Conservation (phyloP, 2,329 filamentous ascomycete genomes). For the Aspergillus ochraceoroseus region DNA sequence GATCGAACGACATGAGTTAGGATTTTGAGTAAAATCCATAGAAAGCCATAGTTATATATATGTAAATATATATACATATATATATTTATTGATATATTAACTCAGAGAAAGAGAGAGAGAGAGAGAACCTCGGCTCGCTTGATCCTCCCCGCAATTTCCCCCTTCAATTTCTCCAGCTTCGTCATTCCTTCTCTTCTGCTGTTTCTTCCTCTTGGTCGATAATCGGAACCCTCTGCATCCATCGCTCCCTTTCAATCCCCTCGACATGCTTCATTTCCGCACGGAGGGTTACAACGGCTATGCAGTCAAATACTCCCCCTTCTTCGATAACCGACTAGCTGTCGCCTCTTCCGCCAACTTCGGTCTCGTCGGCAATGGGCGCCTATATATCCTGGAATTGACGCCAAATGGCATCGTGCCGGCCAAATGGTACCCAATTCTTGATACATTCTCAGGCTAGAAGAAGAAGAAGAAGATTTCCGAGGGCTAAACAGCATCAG, state of each 20-base stretch:
- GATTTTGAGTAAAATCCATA: no score
- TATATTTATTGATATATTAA: no score
- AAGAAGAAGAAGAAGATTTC: no score
- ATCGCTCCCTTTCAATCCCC: slow-evolving; percentile 10
- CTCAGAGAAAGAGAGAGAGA: no score
- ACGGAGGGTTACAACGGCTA: slow-evolving; percentile 94
- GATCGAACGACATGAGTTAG: no score
- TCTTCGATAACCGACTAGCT: slow-evolving; percentile 90
- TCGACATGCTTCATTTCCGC: slow-evolving; percentile 81
- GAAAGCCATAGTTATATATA: no score
- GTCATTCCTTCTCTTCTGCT: slow-evolving; percentile 1
- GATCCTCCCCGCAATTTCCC: slow-evolving; percentile 26
- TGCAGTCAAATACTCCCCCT: slow-evolving; percentile 96
- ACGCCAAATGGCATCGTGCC: slow-evolving; percentile 77
- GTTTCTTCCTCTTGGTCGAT: slow-evolving; percentile 4
- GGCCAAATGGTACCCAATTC: slow-evolving; percentile 66
- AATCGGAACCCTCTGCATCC: not conserved
- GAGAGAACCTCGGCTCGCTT: slow-evolving; percentile 10
- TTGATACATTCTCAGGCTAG: no score
- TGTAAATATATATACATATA: no score
- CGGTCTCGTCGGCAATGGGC: slow-evolving; percentile 92
- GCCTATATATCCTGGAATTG: slow-evolving; percentile 76
- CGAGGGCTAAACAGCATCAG: slow-evolving; percentile 45
- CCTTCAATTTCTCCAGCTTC: slow-evolving; percentile 6
- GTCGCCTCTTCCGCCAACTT: slow-evolving; percentile 92